Base-by-base conservation (phyloP, 1,284 basidiomycete genomes). In the Wolfiporia cocos region DNA sequence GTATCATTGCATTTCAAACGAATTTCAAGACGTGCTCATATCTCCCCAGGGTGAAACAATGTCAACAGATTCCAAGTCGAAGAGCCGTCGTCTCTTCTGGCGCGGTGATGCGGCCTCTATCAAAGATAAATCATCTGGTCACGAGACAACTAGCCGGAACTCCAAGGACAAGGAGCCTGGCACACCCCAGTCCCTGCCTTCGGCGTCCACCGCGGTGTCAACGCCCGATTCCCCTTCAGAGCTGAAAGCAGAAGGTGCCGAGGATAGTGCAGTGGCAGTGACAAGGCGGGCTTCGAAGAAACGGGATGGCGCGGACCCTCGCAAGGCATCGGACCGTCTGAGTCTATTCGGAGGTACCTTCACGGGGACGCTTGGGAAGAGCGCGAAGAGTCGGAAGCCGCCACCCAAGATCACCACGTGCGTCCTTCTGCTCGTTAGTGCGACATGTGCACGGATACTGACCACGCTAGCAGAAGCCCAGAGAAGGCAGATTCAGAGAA, bases 281-380 rank as follows among this genome's bases (percentile, higher is more conserved):
- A 50, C 46, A 48, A 67, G 68, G 31, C 74, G 75, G 23, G 69
- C 70, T 26, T 58, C 68, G 43, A 70, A 72, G 42, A 50, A 61
- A 12, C 77, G 73, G 59, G 73, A 69, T 50, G 76, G 71, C 47
- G 41, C 65, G 12, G 82, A 85, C 48, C 68, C 53, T n/a, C 54
- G 63, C 30, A 82, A 71, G 55, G 57, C 61, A 24, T 58, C 65
- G 35, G 81, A 86, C 36, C 67, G 86, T n/a, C 62, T 84, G 34
- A 88, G 86, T 58, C 79, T 93, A 52, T 92, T 93, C 57, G 84
- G 85, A 15, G 72, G 67, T 5, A 53, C 76, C 5, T 78, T 85
- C 52, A 60, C 65, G 17, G 69, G 71, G 0, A 68, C 77, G 5
- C 54, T 86, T 43, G 74, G 78, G 24, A 85, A 84, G 55, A 66